Percentiles rank a stretch among this genome's conserved stretches.
These are phyloP conservation scores for Sarocladiaceae sp. DNA, from an alignment of 2,329 filamentous ascomycete species.

Conservation along the genomic window DNA sequence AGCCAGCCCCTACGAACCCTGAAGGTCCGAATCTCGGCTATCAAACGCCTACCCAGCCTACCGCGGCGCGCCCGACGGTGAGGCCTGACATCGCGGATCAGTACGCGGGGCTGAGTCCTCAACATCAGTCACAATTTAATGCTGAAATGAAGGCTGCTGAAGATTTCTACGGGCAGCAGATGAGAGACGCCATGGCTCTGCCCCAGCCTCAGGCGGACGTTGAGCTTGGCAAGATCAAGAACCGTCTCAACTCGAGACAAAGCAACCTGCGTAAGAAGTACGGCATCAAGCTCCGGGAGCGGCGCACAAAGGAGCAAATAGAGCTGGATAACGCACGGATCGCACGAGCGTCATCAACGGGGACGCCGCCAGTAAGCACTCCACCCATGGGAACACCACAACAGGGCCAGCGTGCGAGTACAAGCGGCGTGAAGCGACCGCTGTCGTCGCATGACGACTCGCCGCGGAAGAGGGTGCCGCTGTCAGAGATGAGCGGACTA, in stretches of 20 bases:
- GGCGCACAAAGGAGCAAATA: conserved; percentile 41
- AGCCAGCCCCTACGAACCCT: neutral
- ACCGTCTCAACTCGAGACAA: conserved; percentile 49
- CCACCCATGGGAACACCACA: too few relatives aligned
- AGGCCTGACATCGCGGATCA: neutral
- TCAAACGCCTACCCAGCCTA: neutral
- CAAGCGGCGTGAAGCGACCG: neutral
- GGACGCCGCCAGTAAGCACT: too few relatives aligned
- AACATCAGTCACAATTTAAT: conserved; percentile 17
- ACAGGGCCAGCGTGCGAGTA: too few relatives aligned
- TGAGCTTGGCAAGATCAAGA: conserved; percentile 37
- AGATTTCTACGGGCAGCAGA: conserved; percentile 31
- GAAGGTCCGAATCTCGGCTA: neutral
- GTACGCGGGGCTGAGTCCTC: neutral
- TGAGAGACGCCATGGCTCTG: conserved; percentile 35
- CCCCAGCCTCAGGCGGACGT: conserved; percentile 24
- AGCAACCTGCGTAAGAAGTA: conserved; percentile 52
- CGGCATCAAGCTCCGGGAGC: conserved; percentile 46
- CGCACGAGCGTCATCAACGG: neutral
- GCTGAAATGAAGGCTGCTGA: conserved; percentile 23
- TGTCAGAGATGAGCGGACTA: conserved; percentile 29
- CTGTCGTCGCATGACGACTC: conserved; percentile 12
- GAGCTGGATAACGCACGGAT: conserved; percentile 35
- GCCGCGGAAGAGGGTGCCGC: conserved; percentile 20
- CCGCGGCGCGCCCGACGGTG: neutral